Evolutionary conservation across 371 early-diverging fungal genomes (phyloP).

Genomic region (Mucor circinelloides): DNA sequence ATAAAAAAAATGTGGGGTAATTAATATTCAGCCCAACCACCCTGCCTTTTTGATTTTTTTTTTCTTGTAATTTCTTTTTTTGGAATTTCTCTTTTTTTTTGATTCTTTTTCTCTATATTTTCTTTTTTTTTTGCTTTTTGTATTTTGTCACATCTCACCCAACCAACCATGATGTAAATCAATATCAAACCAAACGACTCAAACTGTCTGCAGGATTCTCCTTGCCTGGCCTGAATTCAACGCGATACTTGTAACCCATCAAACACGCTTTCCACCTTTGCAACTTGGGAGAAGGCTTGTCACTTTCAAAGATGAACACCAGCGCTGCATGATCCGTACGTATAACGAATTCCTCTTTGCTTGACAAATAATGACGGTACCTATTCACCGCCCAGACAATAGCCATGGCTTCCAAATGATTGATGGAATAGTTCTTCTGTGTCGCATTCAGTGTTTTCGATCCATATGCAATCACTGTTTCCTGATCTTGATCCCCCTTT

Average conservation of each 20-base stretch:
- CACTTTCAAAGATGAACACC: constrained; percentile 8
- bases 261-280: constrained; percentile 31
- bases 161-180: background rate
- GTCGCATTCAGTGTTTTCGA: constrained; percentile 13
- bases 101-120: background rate
- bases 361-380: constrained; percentile 33
- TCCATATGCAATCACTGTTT: constrained; percentile 24
- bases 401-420: background rate
- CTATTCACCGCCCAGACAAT: constrained; percentile 32
- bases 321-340: constrained; percentile 39
- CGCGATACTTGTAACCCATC: constrained; percentile 24
- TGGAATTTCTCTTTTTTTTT: too few relatives aligned
- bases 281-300: constrained; percentile 17
- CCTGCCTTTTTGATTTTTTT: too few relatives aligned
- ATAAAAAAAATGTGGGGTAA: too few relatives aligned
- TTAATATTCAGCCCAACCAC: too few relatives aligned
- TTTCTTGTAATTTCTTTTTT: too few relatives aligned
- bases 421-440: constrained; percentile 16
- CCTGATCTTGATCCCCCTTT: constrained; percentile 20
- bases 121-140: background rate
- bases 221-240: constrained; percentile 22
- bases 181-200: constrained; percentile 8
- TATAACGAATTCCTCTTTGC: constrained; percentile 23
- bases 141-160: background rate
- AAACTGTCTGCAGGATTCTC: constrained; percentile 36